phyloP scores from a whole-genome alignment of 768 basidiomycete species.

The Candolleomyces aberdarensis region DNA sequence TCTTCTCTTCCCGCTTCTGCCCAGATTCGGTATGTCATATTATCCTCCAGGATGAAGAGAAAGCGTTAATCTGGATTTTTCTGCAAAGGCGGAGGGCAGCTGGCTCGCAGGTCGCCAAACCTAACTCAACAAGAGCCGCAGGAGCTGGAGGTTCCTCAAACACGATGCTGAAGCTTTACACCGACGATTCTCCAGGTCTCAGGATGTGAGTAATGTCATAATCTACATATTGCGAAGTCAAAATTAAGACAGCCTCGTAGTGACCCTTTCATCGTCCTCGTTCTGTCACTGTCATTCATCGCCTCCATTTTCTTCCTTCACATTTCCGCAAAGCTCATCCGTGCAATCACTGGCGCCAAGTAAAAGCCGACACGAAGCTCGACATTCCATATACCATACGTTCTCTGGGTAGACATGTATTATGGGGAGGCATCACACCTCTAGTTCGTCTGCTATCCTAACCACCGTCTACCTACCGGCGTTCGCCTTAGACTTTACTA shows the following conservation, averaged over 20 bases:
- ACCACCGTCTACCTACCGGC: background rate
- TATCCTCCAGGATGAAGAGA: slow-evolving; percentile 18
- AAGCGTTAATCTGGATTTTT: slow-evolving; percentile 2
- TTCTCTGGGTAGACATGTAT: background rate
- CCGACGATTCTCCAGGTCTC: slow-evolving; percentile 95
- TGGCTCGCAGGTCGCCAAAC: slow-evolving; percentile 59
- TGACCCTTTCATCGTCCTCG: slow-evolving; percentile 95
- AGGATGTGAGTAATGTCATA: slow-evolving; percentile 63
- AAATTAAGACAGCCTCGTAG: slow-evolving; percentile 34
- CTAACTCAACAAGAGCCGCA: slow-evolving; percentile 86
- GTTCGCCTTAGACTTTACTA: background rate
- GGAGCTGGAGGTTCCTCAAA: slow-evolving; percentile 95
- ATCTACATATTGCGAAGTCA: background rate
- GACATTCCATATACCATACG: background rate
- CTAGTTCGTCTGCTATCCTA: background rate
- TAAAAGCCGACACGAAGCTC: slow-evolving; percentile 29
- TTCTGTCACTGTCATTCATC: slow-evolving; percentile 95
- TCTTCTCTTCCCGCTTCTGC: slow-evolving; percentile 67
- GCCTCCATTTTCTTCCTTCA: slow-evolving; percentile 99
- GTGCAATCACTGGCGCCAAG: slow-evolving; percentile 69
- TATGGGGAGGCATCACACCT: background rate
- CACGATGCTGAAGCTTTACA: slow-evolving; percentile 99
- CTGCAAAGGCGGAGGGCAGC: slow-evolving; percentile 66
- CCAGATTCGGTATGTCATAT: slow-evolving; percentile 64
- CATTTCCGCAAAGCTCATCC: slow-evolving; percentile 92